phyloP scores from a whole-genome alignment of 495 filamentous ascomycete genomes.

The Astrocystis sublimbata region DNA sequence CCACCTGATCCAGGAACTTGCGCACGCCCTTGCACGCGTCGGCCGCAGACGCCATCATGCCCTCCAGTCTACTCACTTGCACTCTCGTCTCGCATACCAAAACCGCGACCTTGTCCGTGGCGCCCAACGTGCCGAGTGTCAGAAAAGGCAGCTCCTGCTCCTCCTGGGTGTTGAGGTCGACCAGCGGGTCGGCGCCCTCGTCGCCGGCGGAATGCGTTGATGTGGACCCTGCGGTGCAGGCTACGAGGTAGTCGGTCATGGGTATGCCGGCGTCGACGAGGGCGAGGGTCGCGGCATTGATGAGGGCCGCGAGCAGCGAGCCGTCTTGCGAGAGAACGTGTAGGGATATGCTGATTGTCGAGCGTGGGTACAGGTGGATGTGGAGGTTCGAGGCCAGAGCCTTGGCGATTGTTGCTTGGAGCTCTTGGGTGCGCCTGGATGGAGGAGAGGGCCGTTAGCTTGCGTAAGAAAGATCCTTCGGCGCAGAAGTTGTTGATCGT shows the following conservation, averaged over 20 bases:
- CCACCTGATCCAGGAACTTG: conserved; percentile 70
- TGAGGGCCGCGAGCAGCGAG: conserved; percentile 79
- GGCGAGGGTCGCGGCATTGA: conserved; percentile 91
- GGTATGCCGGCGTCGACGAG: conserved; percentile 93
- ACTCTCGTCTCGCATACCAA: conserved; percentile 83
- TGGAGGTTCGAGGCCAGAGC: conserved; percentile 74
- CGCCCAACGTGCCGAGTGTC: conserved; percentile 78
- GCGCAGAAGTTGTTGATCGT: too few species aligned
- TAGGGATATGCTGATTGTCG: conserved; percentile 75
- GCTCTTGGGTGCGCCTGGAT: conserved; percentile 72
- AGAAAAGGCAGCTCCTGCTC: conserved; percentile 88
- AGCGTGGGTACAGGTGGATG: conserved; percentile 87
- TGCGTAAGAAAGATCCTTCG: background rate
- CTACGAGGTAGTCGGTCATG: conserved; percentile 87
- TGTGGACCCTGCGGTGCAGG: conserved; percentile 82
- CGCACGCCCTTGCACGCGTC: conserved; percentile 88
- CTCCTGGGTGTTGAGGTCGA: conserved; percentile 84
- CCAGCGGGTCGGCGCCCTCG: conserved; percentile 74
- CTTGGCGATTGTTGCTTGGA: conserved; percentile 71
- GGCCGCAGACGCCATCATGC: conserved; percentile 86
- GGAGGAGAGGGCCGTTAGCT: background rate
- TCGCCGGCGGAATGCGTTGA: conserved; percentile 63
- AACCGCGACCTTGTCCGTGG: conserved; percentile 71
- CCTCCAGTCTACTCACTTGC: conserved; percentile 75
- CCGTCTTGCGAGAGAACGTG: conserved; percentile 92